Evolutionary conservation across 1,284 basidiomycete species (phyloP), one percentile per base, ranked within the genome.

Genomic region (Apiotrichum akiyoshidainum): DNA sequence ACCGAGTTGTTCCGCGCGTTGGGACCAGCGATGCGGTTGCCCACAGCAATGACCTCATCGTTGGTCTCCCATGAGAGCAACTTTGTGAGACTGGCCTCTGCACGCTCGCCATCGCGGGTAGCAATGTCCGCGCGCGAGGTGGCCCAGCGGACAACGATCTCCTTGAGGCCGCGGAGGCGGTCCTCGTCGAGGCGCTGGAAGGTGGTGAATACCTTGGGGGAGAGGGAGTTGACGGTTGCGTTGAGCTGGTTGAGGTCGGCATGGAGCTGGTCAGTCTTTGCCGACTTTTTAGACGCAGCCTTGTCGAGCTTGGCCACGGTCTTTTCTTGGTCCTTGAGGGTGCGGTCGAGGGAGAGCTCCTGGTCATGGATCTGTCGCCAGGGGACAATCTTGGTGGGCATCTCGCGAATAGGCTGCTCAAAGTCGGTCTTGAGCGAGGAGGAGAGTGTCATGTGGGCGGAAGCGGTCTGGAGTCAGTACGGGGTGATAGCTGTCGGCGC

Each of bases 301-400:
- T 79, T 77, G 33, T 72, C 70, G 14, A 74, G 67, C 63, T 77
- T 77, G 37, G 67, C 53, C 5, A 69, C 64, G 16, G 65, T 64
- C 60, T 74, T 76, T 35, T 78, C 77, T 37, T 74, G 71, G 22
- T 75, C 71, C 55, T 77, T 78, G n/a, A 78, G 54, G 0, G 70
- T 68, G 50, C 72, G 74, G 21, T 78, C 77, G 46, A 78, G 67
- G 1, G 69, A 71, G 11, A 61, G 31, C 47, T 78, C 76, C 55
- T 74, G 72, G 13, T 75, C 73, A 19, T 58, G 58, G 19, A 77
- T 69, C 9, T 70, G 57, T 10, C 70, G 64, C 75, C 75, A 77
- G 11, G 72, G 56, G 4, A 66, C 47, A 39, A 76, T 65, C 55
- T 76, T 76, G 57, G 52, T 71, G 1, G 73, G 73, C 16, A 77